These are phyloP conservation scores for Metarhizium brunneum DNA, from an alignment of 2,329 filamentous ascomycete genomes.

Conservation along the genomic window DNA sequence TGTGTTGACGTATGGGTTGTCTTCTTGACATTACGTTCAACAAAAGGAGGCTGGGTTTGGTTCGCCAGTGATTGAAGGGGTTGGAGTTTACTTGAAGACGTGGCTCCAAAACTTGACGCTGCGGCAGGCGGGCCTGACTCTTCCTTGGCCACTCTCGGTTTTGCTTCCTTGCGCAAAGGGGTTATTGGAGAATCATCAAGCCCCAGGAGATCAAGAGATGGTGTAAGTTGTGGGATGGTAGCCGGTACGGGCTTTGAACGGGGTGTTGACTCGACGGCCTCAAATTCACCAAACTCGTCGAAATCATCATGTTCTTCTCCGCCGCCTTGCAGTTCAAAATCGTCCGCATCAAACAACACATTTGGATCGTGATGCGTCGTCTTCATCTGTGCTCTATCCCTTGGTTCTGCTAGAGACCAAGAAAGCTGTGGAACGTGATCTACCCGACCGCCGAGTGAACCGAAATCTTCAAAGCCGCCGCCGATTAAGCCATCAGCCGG, in stretches of 20 bases:
- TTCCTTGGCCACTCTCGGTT: background rate
- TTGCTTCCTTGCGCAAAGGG: constrained; percentile 7
- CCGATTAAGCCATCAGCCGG: background rate
- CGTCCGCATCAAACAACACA: constrained; percentile 58
- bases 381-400: constrained; percentile 15
- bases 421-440: constrained; percentile 9
- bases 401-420: constrained; percentile 7
- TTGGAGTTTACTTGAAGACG: constrained; percentile 28
- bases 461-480: background rate
- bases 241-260: constrained; percentile 9
- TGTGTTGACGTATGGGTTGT: constrained; percentile 15
- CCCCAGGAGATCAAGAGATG: constrained; percentile 32
- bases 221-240: constrained; percentile 8
- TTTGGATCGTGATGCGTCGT: constrained; percentile 31
- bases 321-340: constrained; percentile 34
- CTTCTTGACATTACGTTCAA: constrained; percentile 37
- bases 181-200: constrained; percentile 19
- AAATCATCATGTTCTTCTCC: constrained; percentile 38
- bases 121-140: constrained; percentile 5
- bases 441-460: background rate
- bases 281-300: constrained; percentile 51
- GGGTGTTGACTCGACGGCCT: constrained; percentile 28
- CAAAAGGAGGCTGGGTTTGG: constrained; percentile 43
- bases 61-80: constrained; percentile 43
- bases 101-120: constrained; percentile 18